These are phyloP conservation scores for Eutrema yunnanense DNA, from an alignment of 345 rosid genomes.

Conservation along the genomic window DNA sequence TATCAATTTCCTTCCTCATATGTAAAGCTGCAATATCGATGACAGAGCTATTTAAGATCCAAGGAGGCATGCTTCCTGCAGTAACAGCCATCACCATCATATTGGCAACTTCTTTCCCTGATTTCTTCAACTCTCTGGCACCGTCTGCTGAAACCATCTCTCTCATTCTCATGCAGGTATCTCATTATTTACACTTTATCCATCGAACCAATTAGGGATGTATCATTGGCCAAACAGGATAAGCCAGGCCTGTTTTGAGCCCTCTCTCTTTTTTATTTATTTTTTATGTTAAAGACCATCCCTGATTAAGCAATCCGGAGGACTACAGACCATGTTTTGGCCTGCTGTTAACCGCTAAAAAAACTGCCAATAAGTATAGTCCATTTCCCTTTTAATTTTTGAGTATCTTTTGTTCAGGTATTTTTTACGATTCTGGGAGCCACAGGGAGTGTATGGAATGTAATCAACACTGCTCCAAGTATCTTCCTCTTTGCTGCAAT, in stretches of 20 bases:
- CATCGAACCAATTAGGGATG: not conserved
- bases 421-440: constrained; percentile 79
- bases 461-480: constrained; percentile 63
- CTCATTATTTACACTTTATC: not conserved
- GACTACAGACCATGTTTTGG: too few species aligned
- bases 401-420: constrained; percentile 24
- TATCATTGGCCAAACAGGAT: too few species aligned
- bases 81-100: constrained; percentile 55
- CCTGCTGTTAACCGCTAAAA: too few species aligned
- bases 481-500: constrained; percentile 60
- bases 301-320: too few species aligned
- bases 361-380: not conserved
- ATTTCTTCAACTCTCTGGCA: constrained; percentile 51
- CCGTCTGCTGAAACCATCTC: constrained; percentile 63
- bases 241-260: too few species aligned
- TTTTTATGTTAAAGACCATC: too few species aligned
- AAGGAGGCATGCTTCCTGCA: constrained; percentile 66
- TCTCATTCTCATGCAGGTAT: constrained; percentile 79
- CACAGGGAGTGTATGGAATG: constrained; percentile 71
- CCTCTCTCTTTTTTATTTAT: too few species aligned
- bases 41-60: constrained; percentile 41
- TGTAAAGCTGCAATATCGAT: constrained; percentile 53
- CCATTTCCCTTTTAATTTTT: not conserved
- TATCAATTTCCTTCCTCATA: constrained; percentile 56
- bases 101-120: constrained; percentile 64